A percentile compares a stretch with the other conserved stretches of the same genome.
These are phyloP conservation scores for Fusarium tupiense DNA, from an alignment of 2,329 filamentous ascomycete genomes.

Conservation along the genomic window DNA sequence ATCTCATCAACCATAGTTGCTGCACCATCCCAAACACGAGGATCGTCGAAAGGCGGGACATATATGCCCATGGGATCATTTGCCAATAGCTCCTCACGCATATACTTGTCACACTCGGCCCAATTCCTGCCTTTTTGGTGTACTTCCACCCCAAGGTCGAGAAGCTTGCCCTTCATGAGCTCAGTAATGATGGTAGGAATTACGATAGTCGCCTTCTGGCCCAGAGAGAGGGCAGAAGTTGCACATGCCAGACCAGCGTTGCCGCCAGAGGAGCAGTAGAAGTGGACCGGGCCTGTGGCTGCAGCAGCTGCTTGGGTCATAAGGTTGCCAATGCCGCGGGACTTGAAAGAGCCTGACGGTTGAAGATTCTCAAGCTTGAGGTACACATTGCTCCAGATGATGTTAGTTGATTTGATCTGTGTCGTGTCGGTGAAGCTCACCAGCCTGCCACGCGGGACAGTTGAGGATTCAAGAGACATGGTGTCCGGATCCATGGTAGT, in stretches of 20 bases:
- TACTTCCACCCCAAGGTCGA: conserved; percentile 73
- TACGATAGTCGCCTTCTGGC: conserved; percentile 77
- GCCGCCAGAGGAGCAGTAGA: conserved; percentile 83
- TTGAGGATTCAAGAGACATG: conserved; percentile 71
- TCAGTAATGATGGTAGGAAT: conserved; percentile 73
- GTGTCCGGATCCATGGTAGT: conserved; percentile 76
- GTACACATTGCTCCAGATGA: conserved; percentile 71
- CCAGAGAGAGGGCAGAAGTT: conserved; percentile 72
- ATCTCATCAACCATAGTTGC: conserved; percentile 66
- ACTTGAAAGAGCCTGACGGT: conserved; percentile 88
- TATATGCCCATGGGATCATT: conserved; percentile 67
- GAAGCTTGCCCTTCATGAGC: conserved; percentile 77
- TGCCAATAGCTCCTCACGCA: conserved; percentile 67
- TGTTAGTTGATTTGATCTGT: conserved; percentile 14
- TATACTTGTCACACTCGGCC: conserved; percentile 73
- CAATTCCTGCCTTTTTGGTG: conserved; percentile 74
- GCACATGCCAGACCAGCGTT: conserved; percentile 88
- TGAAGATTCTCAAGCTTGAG: conserved; percentile 89
- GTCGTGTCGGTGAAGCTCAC: conserved; percentile 54
- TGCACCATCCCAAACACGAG: conserved; percentile 73
- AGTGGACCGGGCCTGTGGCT: conserved; percentile 61
- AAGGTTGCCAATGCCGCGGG: conserved; percentile 77
- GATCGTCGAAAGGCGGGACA: conserved; percentile 76
- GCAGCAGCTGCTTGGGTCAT: conserved; percentile 58
- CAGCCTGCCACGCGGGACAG: conserved; percentile 78